Conservation (phyloP, 2,329 filamentous ascomycete genomes). For the Paecilomyces niveus region DNA sequence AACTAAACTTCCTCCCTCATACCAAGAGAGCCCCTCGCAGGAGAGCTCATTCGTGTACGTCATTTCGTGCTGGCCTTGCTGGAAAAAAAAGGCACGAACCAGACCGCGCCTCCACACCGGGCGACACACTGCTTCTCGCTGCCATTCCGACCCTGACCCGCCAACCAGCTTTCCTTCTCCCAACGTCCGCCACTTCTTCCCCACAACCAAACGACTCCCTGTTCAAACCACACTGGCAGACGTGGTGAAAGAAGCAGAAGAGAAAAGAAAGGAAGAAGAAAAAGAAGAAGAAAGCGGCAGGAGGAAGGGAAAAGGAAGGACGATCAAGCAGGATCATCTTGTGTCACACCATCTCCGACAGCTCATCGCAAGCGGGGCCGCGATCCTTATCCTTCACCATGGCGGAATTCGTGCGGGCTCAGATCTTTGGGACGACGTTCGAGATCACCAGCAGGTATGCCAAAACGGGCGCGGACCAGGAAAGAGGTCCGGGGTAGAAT, state of each 20-base stretch:
- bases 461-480: not conserved
- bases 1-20: no score
- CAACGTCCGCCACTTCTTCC: not conserved
- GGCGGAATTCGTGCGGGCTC: slow-evolving; percentile 98
- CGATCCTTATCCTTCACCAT: slow-evolving; percentile 49
- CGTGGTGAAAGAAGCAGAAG: not conserved
- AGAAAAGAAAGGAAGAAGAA: not conserved
- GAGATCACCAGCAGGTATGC: slow-evolving; percentile 95
- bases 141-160: slow-evolving; percentile 5
- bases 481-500: not conserved
- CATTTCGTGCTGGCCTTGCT: not conserved
- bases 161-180: slow-evolving; percentile 4
- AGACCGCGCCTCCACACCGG: not conserved
- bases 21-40: not conserved
- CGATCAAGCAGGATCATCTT: not conserved
- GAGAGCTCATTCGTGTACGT: not conserved
- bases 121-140: not conserved
- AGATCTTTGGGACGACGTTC: slow-evolving; percentile 99
- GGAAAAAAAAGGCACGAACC: not conserved
- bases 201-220: not conserved
- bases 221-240: not conserved
- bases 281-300: not conserved
- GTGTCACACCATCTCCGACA: not conserved
- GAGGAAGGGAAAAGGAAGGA: not conserved
- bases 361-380: not conserved